Base-by-base conservation (phyloP, 2,329 filamentous ascomycete species). In the Teratosphaeria zuluensis region DNA sequence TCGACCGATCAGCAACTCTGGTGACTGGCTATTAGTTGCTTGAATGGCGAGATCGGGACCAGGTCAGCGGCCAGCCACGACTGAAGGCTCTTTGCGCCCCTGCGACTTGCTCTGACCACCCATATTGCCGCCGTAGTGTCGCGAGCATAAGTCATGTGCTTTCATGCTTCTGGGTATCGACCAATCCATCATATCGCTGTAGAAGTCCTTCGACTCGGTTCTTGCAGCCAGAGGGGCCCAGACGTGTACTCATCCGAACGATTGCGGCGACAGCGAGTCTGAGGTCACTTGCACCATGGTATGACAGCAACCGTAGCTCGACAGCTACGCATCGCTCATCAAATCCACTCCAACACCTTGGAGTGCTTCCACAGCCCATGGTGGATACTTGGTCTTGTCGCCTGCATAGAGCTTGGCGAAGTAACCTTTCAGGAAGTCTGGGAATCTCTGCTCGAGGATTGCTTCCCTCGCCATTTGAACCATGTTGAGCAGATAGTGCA, bases 401-500 rank as follows among this genome's bases (percentile, higher is more conserved):
- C 73, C 74, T 12, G 81, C 70, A 72, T 96, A 92, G 60, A 91
- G 75, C 59, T 84, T 81, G 1, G 73, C 77, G 74, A 99, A 99
- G 76, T 96, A 97, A 35, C 81, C 75, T 64, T 78, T 84, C 61
- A 96, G 71, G 67, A 94, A 95, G 1, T 78, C 81, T 1, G 94
- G 92, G 72, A 88, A 97, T 56, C 79, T 75, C 70, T 66, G 64
- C 53, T 67, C 64, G 33, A 69, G 21, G 31, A 71, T 68, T 16
- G 94, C 85, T 62, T 89, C 79, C 60, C 92, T 82, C 12, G 85
- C 82, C 61, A 82, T 77, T 21, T 81, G 78, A 91, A 97, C 96
- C 66, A 99, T 77, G 61, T 87, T 82, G 57, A 99, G 79, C 71
- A 96, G 84, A 70, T 96, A 96, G 77, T 91, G 90, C 30, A 99